phyloP scores from a whole-genome alignment of 1,139 yeast genomes.

The Taphrina flavorubra region DNA sequence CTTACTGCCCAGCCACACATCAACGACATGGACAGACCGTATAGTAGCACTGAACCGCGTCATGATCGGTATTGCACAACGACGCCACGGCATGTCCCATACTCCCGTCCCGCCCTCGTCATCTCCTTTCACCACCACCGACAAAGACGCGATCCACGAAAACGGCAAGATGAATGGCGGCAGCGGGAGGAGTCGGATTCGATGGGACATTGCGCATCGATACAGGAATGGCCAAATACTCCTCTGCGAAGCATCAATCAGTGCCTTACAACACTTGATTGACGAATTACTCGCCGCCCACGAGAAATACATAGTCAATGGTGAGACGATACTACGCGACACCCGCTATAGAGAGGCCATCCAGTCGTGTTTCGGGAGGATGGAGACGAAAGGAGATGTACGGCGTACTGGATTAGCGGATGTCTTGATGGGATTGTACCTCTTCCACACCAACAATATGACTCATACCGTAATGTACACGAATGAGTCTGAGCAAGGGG shows the following conservation, averaged over 20 bases:
- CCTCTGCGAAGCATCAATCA: neutral
- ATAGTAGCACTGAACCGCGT: neutral
- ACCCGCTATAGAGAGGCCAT: neutral
- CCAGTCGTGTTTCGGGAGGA: neutral
- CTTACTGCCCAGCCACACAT: neutral
- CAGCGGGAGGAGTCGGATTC: neutral
- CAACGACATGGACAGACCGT: neutral
- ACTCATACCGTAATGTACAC: too few species aligned
- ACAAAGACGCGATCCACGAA: neutral
- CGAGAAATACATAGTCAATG: neutral
- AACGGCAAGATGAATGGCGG: neutral
- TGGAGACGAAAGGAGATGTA: neutral
- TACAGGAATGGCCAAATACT: neutral
- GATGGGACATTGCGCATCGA: neutral
- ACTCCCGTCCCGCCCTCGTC: neutral
- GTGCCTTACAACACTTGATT: neutral
- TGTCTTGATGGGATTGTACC: slow-evolving; percentile 5
- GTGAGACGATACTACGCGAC: neutral
- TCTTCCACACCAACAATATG: neutral
- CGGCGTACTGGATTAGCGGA: neutral
- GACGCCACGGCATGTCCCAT: neutral
- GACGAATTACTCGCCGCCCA: neutral
- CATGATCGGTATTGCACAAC: neutral
- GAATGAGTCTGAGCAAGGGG: too few species aligned
- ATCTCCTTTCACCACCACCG: neutral